A percentile compares a stretch with the other conserved stretches of the same genome.
Evolutionary conservation across 257 asterid species (phyloP).

Genomic region (Cordia subcordata): DNA sequence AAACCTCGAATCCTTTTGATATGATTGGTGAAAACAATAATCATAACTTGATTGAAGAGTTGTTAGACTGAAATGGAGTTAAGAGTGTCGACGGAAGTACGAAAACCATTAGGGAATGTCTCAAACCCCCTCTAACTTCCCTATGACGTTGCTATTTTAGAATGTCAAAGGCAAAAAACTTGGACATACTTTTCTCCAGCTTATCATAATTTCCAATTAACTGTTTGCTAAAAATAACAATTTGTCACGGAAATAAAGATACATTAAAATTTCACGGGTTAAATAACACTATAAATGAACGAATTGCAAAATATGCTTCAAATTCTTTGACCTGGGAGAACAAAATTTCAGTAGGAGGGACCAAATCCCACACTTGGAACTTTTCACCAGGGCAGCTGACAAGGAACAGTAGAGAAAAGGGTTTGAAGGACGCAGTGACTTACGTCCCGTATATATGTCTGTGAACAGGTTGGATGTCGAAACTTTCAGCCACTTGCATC

Average conservation of each 20-base stretch:
- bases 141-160: too few species aligned
- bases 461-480: conserved; percentile 85
- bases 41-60: too few species aligned
- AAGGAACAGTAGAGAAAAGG: conserved; percentile 25
- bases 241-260: not conserved
- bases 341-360: conserved; percentile 3
- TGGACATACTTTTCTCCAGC: too few species aligned
- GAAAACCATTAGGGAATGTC: too few species aligned
- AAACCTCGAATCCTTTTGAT: too few species aligned
- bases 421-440: not conserved
- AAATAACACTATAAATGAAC: not conserved
- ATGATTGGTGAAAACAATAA: too few species aligned
- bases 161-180: too few species aligned
- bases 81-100: too few species aligned
- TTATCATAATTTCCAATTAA: not conserved
- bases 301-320: not conserved
- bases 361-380: not conserved
- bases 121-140: too few species aligned
- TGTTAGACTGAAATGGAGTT: too few species aligned
- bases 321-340: not conserved
- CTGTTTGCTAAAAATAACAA: too few species aligned
- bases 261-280: too few species aligned
- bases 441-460: conserved; percentile 86
- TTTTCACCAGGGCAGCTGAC: not conserved
- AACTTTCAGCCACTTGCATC: conserved; percentile 59